Conservation (phyloP, 352 stramenopile genomes). For the Globisporangium mamillatum region DNA sequence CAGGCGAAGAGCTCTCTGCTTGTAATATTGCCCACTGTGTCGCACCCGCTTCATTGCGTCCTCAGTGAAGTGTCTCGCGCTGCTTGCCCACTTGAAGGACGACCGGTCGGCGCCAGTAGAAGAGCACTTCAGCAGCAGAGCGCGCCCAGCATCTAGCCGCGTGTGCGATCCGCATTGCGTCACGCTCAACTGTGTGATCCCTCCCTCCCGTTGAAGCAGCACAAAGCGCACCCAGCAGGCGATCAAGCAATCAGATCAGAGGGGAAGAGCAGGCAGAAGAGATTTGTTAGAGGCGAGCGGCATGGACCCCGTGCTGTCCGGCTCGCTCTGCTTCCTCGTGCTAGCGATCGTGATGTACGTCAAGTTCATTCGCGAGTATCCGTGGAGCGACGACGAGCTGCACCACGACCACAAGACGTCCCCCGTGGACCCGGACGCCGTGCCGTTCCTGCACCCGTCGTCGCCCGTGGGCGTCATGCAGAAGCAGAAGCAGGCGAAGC, state of each 20-base stretch:
- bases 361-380: slow-evolving; percentile 82
- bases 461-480: slow-evolving; percentile 48
- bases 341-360: slow-evolving; percentile 88
- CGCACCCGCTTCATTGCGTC: not conserved
- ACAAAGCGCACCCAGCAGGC: not conserved
- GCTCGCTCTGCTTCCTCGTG: slow-evolving; percentile 86
- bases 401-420: slow-evolving; percentile 53
- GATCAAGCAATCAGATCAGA: slow-evolving; percentile 1
- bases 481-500: slow-evolving; percentile 37
- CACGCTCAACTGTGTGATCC: not conserved
- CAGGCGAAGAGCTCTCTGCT: not conserved
- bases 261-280: not conserved
- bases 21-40: not conserved
- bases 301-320: slow-evolving; percentile 84
- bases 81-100: not conserved
- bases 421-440: slow-evolving; percentile 57
- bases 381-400: slow-evolving; percentile 54
- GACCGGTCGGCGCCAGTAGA: not conserved
- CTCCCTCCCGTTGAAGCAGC: not conserved
- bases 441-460: slow-evolving; percentile 69
- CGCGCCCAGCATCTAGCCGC: not conserved
- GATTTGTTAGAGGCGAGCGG: not conserved
- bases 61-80: not conserved
- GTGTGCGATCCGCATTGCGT: not conserved
- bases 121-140: not conserved